A percentile compares a stretch with the other conserved stretches of the same genome.
Conservation (phyloP, 2,329 filamentous ascomycete species). For the Nectriaceae sp. region DNA sequence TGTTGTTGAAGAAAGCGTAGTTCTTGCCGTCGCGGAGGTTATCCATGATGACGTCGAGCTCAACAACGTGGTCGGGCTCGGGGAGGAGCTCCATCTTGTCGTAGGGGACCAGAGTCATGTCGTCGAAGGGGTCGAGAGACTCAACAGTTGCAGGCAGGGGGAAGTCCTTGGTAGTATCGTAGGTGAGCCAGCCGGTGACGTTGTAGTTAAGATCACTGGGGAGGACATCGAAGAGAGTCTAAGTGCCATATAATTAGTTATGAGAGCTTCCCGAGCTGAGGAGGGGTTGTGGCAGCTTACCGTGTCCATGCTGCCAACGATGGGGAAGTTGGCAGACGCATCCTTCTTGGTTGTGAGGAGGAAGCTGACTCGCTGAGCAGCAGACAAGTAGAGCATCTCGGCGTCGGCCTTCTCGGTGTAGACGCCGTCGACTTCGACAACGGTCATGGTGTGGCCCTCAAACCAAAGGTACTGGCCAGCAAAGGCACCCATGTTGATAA, state of each 20-base stretch:
- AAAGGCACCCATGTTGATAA: conserved; percentile 75
- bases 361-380: conserved; percentile 68
- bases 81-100: conserved; percentile 64
- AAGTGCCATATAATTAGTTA: not conserved
- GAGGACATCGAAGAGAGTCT: conserved; percentile 68
- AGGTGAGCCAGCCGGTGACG: conserved; percentile 64
- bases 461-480: conserved; percentile 68
- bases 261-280: too few relatives aligned
- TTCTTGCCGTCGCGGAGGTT: conserved; percentile 62
- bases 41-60: conserved; percentile 64
- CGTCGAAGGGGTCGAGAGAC: conserved; percentile 70
- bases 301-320: conserved; percentile 70
- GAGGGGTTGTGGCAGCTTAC: conserved; percentile 36
- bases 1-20: conserved; percentile 72
- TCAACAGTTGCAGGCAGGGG: conserved; percentile 58
- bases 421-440: conserved; percentile 74
- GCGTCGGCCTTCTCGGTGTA: conserved; percentile 64
- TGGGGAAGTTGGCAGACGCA: conserved; percentile 64
- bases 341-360: conserved; percentile 65
- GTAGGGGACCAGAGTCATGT: conserved; percentile 69
- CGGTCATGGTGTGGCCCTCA: conserved; percentile 65
- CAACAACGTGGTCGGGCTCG: conserved; percentile 64
- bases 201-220: conserved; percentile 70
- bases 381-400: conserved; percentile 64
- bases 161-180: conserved; percentile 48